These are phyloP conservation scores for Trypanosoma platydactyli DNA, from an alignment of 208 protist genomes.

Conservation along the genomic window DNA sequence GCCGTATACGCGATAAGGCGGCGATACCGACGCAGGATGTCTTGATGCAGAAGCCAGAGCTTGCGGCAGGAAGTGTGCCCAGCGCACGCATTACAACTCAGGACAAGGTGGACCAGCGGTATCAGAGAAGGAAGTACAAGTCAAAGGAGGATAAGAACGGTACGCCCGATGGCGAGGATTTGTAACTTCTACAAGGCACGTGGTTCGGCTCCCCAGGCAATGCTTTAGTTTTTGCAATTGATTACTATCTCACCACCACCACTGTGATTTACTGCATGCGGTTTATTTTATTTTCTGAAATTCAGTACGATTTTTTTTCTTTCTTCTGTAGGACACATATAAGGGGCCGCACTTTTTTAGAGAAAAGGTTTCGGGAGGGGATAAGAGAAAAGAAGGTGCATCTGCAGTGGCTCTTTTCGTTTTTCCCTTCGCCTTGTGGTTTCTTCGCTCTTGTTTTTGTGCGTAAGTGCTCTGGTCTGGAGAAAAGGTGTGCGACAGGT, in stretches of 20 bases:
- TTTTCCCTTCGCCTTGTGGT: slow-evolving; percentile 3
- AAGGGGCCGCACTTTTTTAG: no score
- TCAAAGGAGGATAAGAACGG: slow-evolving; percentile 34
- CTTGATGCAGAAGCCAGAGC: slow-evolving; percentile 51
- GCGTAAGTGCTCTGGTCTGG: no score
- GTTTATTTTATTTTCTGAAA: neutral
- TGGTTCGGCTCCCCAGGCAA: neutral
- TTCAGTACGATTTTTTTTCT: neutral
- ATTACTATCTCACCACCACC: neutral
- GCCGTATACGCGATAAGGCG: slow-evolving; percentile 58
- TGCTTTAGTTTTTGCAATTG: neutral
- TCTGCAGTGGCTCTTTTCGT: neutral
- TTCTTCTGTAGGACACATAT: neutral
- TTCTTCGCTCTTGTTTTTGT: neutral
- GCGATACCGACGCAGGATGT: slow-evolving; percentile 59
- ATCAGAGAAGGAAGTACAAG: slow-evolving; percentile 71
- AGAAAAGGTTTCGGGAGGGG: no score
- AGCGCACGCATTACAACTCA: slow-evolving; percentile 37
- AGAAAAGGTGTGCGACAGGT: no score
- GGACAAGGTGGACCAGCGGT: slow-evolving; percentile 61
- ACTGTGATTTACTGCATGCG: neutral
- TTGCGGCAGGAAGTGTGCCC: slow-evolving; percentile 41
- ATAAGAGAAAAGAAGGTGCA: no score
- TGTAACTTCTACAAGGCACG: slow-evolving; percentile 21
- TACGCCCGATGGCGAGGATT: slow-evolving; percentile 43